Conservation (phyloP, 164 flowering plant species). For the Berberis thunbergii region DNA sequence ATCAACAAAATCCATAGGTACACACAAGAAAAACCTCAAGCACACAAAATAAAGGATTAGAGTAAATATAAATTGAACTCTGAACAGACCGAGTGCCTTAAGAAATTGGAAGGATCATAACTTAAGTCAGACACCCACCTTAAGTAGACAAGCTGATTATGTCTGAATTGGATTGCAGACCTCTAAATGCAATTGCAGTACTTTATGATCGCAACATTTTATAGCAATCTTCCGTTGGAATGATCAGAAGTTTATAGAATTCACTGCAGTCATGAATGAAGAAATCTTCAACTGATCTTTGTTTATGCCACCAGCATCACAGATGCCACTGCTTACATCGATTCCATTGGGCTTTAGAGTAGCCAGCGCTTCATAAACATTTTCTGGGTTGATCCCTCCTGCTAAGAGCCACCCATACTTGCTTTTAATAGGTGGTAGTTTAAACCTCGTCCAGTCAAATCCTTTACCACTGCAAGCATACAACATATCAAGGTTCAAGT, state of each 20-base stretch:
- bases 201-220: no score
- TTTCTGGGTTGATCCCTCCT: conserved; percentile 81
- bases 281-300: conserved; percentile 57
- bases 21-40: no score
- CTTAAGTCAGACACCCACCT: no score
- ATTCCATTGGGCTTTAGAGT: conserved; percentile 70
- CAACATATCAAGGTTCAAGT: conserved; percentile 1
- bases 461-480: conserved; percentile 71
- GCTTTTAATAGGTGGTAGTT: conserved; percentile 64
- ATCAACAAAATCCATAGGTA: no score
- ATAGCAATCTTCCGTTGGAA: background rate
- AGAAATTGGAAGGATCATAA: no score
- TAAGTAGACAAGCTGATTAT: no score
- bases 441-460: conserved; percentile 76
- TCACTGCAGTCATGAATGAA: conserved; percentile 59
- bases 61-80: no score
- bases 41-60: no score
- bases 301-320: conserved; percentile 60
- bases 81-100: no score
- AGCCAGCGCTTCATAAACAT: conserved; percentile 59
- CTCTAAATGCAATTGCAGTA: no score
- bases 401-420: conserved; percentile 93
- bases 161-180: no score
- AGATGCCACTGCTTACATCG: conserved; percentile 95
- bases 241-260: conserved; percentile 23